phyloP scores from a whole-genome alignment of 2,329 filamentous ascomycete genomes.

The Diplodia scrobiculata region DNA sequence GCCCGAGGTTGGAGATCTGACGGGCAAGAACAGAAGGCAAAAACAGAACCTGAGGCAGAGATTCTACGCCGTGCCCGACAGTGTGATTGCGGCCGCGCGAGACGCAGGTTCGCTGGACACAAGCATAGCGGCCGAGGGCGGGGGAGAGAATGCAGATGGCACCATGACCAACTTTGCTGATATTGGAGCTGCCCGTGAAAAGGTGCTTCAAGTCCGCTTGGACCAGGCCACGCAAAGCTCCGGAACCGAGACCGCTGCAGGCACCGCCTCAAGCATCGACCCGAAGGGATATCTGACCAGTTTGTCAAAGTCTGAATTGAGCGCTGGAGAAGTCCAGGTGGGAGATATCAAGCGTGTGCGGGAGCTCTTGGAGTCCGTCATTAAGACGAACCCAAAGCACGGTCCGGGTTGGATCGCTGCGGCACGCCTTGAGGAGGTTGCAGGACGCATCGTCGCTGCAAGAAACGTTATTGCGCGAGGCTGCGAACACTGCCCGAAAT shows the following conservation, averaged over 20 bases:
- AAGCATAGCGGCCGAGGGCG: conserved; percentile 74
- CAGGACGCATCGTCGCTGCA: conserved; percentile 86
- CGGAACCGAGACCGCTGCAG: conserved; percentile 68
- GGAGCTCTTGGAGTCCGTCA: conserved; percentile 90
- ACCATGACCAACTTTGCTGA: conserved; percentile 98
- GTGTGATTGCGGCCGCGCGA: conserved; percentile 83
- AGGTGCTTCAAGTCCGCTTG: conserved; percentile 89
- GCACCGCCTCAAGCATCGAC: conserved; percentile 88
- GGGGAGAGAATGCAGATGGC: conserved; percentile 64
- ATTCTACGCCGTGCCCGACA: conserved; percentile 97
- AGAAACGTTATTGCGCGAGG: conserved; percentile 85
- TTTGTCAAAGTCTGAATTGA: conserved; percentile 77
- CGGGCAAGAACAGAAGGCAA: conserved; percentile 84
- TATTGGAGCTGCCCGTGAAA: conserved; percentile 93
- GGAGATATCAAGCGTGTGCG: conserved; percentile 94
- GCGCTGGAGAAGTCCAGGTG: conserved; percentile 78
- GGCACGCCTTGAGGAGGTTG: conserved; percentile 86
- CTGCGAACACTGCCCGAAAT: conserved; percentile 88
- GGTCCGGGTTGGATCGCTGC: conserved; percentile 95
- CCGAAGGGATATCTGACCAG: conserved; percentile 95
- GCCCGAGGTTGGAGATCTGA: conserved; percentile 94
- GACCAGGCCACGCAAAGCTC: conserved; percentile 81
- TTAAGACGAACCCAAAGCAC: conserved; percentile 94
- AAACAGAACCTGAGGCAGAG: conserved; percentile 77
- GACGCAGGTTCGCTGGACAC: conserved; percentile 81